These are phyloP conservation scores for Ogataea pilisensis DNA, from an alignment of 805 yeast genomes.

Conservation along the genomic window DNA sequence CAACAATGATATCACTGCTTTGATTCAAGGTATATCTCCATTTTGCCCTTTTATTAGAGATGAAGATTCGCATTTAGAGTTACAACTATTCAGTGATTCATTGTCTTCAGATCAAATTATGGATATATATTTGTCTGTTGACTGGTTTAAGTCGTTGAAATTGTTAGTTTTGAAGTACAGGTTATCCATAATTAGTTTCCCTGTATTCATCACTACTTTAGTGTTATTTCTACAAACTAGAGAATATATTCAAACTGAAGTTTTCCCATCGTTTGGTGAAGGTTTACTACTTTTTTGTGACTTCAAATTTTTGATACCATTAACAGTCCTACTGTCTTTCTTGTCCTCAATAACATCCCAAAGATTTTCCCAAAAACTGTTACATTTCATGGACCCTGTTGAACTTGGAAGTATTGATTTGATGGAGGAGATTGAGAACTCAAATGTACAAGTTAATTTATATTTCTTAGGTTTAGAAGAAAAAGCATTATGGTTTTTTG, in stretches of 20 bases:
- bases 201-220: constrained; percentile 53
- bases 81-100: constrained; percentile 48
- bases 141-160: constrained; percentile 57
- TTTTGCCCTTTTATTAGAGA: constrained; percentile 31
- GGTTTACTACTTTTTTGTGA: constrained; percentile 40
- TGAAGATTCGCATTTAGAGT: constrained; percentile 26
- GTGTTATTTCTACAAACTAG: constrained; percentile 53
- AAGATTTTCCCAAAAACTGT: constrained; percentile 33
- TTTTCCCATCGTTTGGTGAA: constrained; percentile 41
- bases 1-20: constrained; percentile 35
- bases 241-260: constrained; percentile 34
- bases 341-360: constrained; percentile 38
- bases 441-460: constrained; percentile 43
- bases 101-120: constrained; percentile 30
- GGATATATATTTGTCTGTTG: constrained; percentile 43
- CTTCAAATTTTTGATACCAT: constrained; percentile 24
- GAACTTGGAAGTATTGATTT: constrained; percentile 43
- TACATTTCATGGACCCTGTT: constrained; percentile 50
- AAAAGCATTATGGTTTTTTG: constrained; percentile 49
- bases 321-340: constrained; percentile 27
- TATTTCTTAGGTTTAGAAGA: constrained; percentile 69
- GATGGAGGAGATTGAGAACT: constrained; percentile 35
- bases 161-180: constrained; percentile 74
- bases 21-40: constrained; percentile 66
- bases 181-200: constrained; percentile 65